A percentile compares a stretch with the other conserved stretches of the same genome.
Evolutionary conservation across 176 grass and related monocot genomes (phyloP).

Genomic region (Avena sativa): DNA sequence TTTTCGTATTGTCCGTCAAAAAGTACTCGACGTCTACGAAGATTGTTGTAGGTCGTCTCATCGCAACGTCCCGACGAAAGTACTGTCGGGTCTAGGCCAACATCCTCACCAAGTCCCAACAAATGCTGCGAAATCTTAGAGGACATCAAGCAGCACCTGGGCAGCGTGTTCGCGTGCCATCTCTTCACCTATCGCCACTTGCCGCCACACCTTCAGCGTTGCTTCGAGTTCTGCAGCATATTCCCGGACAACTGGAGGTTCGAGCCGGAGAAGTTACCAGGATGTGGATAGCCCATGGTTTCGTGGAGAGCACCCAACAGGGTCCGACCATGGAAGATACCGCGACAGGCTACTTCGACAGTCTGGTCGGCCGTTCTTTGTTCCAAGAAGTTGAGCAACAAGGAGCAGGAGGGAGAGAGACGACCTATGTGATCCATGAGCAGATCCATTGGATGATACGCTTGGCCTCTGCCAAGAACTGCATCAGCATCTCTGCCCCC

Average conservation of each 20-base stretch:
- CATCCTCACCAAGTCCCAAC: neutral
- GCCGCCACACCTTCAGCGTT: neutral
- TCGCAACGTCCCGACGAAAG: too few species aligned
- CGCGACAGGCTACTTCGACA: neutral
- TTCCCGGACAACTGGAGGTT: neutral
- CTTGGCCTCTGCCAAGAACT: neutral
- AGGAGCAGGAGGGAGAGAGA: neutral
- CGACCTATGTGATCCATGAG: neutral
- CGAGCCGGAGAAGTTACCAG: neutral
- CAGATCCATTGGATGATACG: slow-evolving; percentile 18
- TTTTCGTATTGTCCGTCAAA: too few species aligned
- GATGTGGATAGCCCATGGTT: slow-evolving; percentile 16
- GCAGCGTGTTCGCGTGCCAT: neutral
- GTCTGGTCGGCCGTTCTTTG: neutral
- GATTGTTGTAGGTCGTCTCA: too few species aligned
- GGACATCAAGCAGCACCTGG: neutral
- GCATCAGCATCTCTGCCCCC: neutral
- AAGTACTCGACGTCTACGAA: too few species aligned
- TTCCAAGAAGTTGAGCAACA: neutral
- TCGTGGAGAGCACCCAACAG: neutral
- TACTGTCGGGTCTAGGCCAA: too few species aligned
- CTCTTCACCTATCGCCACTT: neutral
- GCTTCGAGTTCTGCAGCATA: slow-evolving; percentile 24
- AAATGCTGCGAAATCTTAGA: neutral
- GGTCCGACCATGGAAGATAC: neutral